A percentile compares a stretch with the other conserved stretches of the same genome.
Conservation (phyloP, 192 early-diverging fungal genomes). For the Entomortierella chlamydospora region DNA sequence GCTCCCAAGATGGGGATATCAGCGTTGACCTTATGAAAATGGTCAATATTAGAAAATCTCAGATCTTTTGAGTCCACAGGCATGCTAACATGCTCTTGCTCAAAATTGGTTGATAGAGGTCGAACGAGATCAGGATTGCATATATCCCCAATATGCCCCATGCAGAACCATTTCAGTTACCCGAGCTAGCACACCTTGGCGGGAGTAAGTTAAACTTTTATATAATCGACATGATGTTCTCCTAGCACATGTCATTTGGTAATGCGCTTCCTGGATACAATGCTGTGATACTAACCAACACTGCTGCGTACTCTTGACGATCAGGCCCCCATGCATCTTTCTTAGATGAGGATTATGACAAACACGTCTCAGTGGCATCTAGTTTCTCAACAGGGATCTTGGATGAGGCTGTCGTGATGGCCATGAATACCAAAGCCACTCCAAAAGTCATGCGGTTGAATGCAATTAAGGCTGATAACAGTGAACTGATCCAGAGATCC, state of each 20-base stretch:
- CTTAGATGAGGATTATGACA: conserved; percentile 16
- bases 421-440: conserved; percentile 17
- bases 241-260: too few relatives aligned
- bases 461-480: conserved; percentile 23
- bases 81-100: too few relatives aligned
- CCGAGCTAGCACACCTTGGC: conserved; percentile 8
- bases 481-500: conserved; percentile 42
- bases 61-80: too few relatives aligned
- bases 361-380: conserved; percentile 35
- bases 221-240: not conserved
- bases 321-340: conserved; percentile 17
- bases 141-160: conserved; percentile 19
- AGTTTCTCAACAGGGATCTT: conserved; percentile 24
- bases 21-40: too few relatives aligned
- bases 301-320: not conserved
- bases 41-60: too few relatives aligned
- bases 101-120: not conserved
- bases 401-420: conserved; percentile 37
- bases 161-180: not conserved
- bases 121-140: conserved; percentile 14
- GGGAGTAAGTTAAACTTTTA: conserved; percentile 3
- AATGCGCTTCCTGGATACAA: too few relatives aligned
- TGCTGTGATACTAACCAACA: not conserved
- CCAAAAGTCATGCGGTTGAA: conserved; percentile 31
- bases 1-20: not conserved